Base-by-base conservation (phyloP, 2,329 filamentous ascomycete genomes). In the Colletotrichum sp. region DNA sequence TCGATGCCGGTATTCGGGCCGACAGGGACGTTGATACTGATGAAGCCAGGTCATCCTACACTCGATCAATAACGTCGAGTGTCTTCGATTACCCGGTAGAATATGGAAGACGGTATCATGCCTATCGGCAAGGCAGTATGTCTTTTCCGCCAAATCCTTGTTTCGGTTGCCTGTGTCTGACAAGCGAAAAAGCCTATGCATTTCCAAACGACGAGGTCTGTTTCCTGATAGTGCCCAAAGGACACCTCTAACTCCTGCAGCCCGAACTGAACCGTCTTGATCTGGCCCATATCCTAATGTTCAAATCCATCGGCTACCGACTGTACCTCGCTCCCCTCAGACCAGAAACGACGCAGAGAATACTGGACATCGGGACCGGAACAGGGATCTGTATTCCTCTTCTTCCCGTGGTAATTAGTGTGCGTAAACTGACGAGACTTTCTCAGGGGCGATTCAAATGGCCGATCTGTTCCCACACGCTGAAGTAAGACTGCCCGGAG, bases 301-400 rank as follows among this genome's bases (percentile, higher is more conserved):
- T 63, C 55, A 55, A 63, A 16, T 29, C 63, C 3, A 66, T 72
- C 16, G 72, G 72, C 15, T 30, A 55, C 29, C 69, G 22, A 27
- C 29, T 75, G 1, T 68, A 55, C 3, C 19, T 62, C 6, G 69
- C 72, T 5, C 72, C 69, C 5, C 13, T 75, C 7, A 34, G 15
- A 7, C 62, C 39, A n/a, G 52, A 55, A 3, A 39, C 30, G 16
- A 19, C 63, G 0, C 34, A 75, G 7, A 85, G 85, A 19, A 88
- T 92, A n/a, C 83, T 92, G 13, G 90, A 92, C 78, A 83, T 92
- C 9, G 90, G 91, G 57, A 92, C 89, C 8, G 92, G 92, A 16
- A 92, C 90, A 1, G 92, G 92, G 5, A 91, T 92, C 74, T 93
- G 92, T 80, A 73, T 0, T 29, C n/a, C 19, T 16, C 19, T 8